Percentiles rank a stretch among this genome's conserved stretches.
Evolutionary conservation across 768 basidiomycete species (phyloP).

Genomic region (Amanita subjunquillea): DNA sequence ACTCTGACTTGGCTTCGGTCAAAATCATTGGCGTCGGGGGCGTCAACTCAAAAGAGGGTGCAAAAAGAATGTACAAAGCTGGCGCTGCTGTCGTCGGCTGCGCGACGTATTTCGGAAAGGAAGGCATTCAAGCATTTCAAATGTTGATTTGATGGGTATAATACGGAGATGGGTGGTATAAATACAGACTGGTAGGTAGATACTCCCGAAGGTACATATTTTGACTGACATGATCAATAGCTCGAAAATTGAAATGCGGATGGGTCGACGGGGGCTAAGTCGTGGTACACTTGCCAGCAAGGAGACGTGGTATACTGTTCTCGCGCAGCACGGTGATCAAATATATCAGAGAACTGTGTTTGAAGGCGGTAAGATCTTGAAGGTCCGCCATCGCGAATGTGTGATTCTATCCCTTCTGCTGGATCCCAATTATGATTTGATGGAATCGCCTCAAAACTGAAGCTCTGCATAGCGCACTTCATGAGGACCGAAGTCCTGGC

Average conservation of each 20-base stretch:
- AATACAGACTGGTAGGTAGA: neutral
- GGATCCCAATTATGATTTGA: neutral
- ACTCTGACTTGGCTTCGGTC: slow-evolving; percentile 33
- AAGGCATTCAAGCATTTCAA: slow-evolving; percentile 46
- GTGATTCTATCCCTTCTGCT: neutral
- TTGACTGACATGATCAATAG: neutral
- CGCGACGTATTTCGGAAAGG: slow-evolving; percentile 41
- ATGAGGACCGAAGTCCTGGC: neutral
- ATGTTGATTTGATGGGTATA: slow-evolving; percentile 19
- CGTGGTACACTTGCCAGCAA: neutral
- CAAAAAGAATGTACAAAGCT: slow-evolving; percentile 57
- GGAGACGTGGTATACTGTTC: neutral
- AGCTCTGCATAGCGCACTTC: neutral
- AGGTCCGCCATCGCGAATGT: neutral
- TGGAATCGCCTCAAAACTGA: neutral
- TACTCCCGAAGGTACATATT: neutral
- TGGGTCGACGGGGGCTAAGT: neutral
- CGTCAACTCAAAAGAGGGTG: slow-evolving; percentile 51
- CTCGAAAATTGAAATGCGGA: neutral
- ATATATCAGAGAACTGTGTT: neutral
- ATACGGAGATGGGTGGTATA: slow-evolving; percentile 3
- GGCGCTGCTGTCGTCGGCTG: slow-evolving; percentile 67
- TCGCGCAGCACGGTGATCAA: neutral
- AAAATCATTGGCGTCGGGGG: slow-evolving; percentile 77
- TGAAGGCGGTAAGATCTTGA: neutral